phyloP scores from a whole-genome alignment of 768 basidiomycete species.

The Calocera viscosa region DNA sequence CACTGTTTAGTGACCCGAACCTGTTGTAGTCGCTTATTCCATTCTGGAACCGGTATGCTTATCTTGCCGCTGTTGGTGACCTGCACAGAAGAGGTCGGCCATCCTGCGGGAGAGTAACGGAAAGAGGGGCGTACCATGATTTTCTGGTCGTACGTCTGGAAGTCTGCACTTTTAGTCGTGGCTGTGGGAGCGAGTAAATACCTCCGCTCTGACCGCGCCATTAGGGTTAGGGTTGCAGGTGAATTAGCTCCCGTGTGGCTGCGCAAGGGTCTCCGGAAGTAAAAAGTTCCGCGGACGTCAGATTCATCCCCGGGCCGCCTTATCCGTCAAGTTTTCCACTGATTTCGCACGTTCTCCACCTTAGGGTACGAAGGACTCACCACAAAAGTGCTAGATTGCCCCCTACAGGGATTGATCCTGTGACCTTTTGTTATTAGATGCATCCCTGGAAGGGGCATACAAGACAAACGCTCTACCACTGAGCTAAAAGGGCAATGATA shows the following conservation, averaged over 20 bases:
- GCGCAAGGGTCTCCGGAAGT: too few species aligned
- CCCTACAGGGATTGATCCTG: conserved; percentile 33
- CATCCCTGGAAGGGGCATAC: conserved; percentile 23
- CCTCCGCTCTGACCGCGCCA: too few species aligned
- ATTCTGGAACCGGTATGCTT: conserved; percentile 62
- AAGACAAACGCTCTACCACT: conserved; percentile 52
- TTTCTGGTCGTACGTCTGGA: conserved; percentile 3
- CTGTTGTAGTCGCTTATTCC: conserved; percentile 71
- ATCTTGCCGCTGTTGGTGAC: conserved; percentile 11
- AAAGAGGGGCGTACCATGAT: conserved; percentile 5
- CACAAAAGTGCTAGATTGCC: conserved; percentile 24
- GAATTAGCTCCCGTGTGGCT: too few species aligned
- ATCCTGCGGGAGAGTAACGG: neutral
- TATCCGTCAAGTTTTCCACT: neutral
- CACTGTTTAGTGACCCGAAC: conserved; percentile 81
- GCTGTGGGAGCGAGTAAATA: neutral
- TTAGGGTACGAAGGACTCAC: neutral
- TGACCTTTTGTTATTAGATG: conserved; percentile 25
- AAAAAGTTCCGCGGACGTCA: too few species aligned
- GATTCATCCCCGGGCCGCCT: too few species aligned
- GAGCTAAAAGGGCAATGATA: conserved; percentile 38
- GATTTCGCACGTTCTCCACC: neutral
- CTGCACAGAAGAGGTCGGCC: neutral
- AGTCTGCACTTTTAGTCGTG: neutral
- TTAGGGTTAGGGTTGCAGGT: too few species aligned